phyloP scores from a whole-genome alignment of 352 stramenopile species.

The Paralagenidium karlingii region DNA sequence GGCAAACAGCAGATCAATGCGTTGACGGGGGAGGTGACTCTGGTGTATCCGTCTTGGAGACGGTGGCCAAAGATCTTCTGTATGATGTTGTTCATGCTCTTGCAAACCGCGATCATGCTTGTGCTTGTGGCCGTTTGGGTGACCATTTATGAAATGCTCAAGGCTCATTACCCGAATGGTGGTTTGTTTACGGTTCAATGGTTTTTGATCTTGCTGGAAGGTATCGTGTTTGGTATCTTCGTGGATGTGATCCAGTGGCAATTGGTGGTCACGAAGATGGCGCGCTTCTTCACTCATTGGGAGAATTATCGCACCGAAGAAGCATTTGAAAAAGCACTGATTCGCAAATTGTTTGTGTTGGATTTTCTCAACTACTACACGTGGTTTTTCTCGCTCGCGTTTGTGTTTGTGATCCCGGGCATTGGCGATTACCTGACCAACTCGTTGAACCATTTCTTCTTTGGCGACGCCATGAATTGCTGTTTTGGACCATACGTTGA shows the following conservation, averaged over 20 bases:
- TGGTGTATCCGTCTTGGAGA: slow-evolving; percentile 55
- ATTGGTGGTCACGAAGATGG: slow-evolving; percentile 83
- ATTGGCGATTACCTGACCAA: slow-evolving; percentile 79
- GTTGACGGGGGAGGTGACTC: slow-evolving; percentile 52
- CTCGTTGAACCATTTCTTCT: slow-evolving; percentile 70
- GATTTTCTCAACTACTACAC: slow-evolving; percentile 88
- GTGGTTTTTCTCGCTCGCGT: slow-evolving; percentile 85
- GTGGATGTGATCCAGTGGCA: slow-evolving; percentile 85
- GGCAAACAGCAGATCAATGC: slow-evolving; percentile 56
- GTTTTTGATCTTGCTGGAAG: slow-evolving; percentile 70
- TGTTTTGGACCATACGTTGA: slow-evolving; percentile 81
- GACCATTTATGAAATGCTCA: slow-evolving; percentile 82
- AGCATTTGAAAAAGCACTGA: slow-evolving; percentile 69
- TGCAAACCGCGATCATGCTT: slow-evolving; percentile 78
- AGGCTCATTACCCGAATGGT: slow-evolving; percentile 58
- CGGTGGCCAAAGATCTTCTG: slow-evolving; percentile 64
- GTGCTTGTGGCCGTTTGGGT: slow-evolving; percentile 77
- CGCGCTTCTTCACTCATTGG: slow-evolving; percentile 72
- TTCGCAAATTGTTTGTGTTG: slow-evolving; percentile 74
- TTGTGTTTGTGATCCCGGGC: slow-evolving; percentile 79
- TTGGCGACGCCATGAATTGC: slow-evolving; percentile 73
- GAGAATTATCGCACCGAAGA: slow-evolving; percentile 82
- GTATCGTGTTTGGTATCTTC: slow-evolving; percentile 77
- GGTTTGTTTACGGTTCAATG: slow-evolving; percentile 78
- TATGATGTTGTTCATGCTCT: slow-evolving; percentile 69